phyloP scores from a whole-genome alignment of 1,284 basidiomycete genomes.

The Pisolithus thermaeus region DNA sequence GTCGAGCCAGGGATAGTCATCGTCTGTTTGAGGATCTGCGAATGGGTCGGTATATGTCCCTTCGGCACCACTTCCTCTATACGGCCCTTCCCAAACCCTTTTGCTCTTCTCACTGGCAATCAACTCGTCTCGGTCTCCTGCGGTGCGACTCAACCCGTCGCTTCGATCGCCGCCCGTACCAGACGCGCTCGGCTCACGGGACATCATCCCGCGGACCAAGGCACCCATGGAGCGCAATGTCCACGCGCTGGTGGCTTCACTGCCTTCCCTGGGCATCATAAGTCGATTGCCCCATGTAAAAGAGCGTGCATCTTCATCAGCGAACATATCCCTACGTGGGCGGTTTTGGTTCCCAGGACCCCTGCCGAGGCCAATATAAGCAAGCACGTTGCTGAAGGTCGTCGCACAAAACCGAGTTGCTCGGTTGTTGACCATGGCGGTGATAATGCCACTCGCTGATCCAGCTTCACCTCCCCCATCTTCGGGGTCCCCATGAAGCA shows the following conservation, averaged over 20 bases:
- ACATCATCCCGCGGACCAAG: conserved; percentile 28
- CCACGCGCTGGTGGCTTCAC: conserved; percentile 37
- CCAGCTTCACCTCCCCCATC: conserved; percentile 12
- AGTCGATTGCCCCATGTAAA: conserved; percentile 34
- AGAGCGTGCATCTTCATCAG: conserved; percentile 63
- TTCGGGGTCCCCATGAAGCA: conserved; percentile 17
- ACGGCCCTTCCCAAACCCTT: not conserved
- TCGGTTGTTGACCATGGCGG: conserved; percentile 2
- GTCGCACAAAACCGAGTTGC: not conserved
- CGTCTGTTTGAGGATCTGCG: conserved; percentile 18
- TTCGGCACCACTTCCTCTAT: conserved; percentile 11
- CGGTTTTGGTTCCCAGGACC: conserved; percentile 6
- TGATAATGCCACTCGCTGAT: conserved; percentile 4
- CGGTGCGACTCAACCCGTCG: conserved; percentile 30
- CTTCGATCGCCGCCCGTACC: conserved; percentile 28
- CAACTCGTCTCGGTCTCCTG: conserved; percentile 13
- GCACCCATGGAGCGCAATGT: conserved; percentile 52
- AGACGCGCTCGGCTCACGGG: conserved; percentile 29
- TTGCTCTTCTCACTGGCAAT: conserved; percentile 16
- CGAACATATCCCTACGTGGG: conserved; percentile 62
- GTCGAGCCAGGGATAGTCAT: conserved; percentile 16
- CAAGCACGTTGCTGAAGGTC: conserved; percentile 15
- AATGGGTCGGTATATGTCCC: conserved; percentile 25
- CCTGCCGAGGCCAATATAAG: conserved; percentile 18
- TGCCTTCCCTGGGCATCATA: conserved; percentile 29